phyloP scores from a whole-genome alignment of 2,329 filamentous ascomycete genomes.

The Colletotrichum godetiae region DNA sequence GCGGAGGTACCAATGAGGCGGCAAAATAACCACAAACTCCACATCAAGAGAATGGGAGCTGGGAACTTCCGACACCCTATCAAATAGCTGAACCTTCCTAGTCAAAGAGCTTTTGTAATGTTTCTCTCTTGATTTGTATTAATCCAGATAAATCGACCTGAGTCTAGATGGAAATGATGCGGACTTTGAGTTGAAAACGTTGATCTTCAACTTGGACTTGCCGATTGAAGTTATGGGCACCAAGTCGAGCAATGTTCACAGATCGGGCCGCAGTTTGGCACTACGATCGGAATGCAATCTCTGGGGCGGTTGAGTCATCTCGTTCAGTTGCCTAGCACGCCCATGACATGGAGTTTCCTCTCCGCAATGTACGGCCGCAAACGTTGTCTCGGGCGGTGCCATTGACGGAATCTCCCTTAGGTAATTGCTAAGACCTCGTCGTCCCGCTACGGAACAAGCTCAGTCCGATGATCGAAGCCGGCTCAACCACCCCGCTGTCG shows the following conservation, averaged over 20 bases:
- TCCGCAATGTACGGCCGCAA: constrained; percentile 23
- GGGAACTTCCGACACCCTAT: neutral
- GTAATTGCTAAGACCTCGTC: neutral
- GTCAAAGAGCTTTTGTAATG: neutral
- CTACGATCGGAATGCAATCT: neutral
- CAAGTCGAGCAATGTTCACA: neutral
- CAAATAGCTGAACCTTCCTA: neutral
- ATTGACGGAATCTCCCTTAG: constrained; percentile 7
- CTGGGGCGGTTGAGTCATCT: constrained; percentile 1
- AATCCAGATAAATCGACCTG: neutral
- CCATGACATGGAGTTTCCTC: neutral
- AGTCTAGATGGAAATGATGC: neutral
- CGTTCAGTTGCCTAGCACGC: neutral
- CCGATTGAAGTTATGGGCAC: neutral
- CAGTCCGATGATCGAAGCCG: constrained; percentile 2
- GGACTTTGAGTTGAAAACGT: neutral
- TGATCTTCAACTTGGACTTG: neutral
- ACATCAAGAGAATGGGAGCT: neutral
- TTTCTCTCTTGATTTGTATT: neutral
- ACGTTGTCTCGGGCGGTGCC: constrained; percentile 24
- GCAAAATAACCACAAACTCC: neutral
- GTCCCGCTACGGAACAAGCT: neutral
- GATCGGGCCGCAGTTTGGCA: neutral
- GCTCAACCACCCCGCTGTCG: neutral
- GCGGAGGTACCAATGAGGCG: neutral